Conservation (phyloP, 2,329 filamentous ascomycete species). For the Beauveria sp. region DNA sequence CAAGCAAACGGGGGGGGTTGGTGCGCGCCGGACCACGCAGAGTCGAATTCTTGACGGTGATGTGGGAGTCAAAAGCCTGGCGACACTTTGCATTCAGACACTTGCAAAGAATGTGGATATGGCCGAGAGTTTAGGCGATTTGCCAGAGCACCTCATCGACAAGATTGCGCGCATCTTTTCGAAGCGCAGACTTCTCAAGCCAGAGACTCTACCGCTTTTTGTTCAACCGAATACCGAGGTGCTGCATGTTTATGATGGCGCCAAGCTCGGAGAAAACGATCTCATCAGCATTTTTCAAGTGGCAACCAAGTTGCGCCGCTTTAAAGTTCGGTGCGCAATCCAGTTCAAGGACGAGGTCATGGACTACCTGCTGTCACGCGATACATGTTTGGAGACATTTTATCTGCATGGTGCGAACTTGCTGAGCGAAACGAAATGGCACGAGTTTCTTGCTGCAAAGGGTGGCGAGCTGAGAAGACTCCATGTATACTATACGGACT, state of each 20-base stretch:
- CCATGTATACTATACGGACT: slow-evolving; percentile 78
- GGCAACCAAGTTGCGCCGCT: slow-evolving; percentile 57
- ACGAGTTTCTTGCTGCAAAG: slow-evolving; percentile 56
- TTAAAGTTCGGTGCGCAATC: slow-evolving; percentile 78
- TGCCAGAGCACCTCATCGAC: slow-evolving; percentile 49
- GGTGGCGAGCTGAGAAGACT: slow-evolving; percentile 59
- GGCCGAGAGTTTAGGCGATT: slow-evolving; percentile 54
- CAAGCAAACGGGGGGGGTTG: slow-evolving; percentile 45
- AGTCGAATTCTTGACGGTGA: slow-evolving; percentile 78
- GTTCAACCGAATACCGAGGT: slow-evolving; percentile 42
- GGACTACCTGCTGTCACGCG: slow-evolving; percentile 69
- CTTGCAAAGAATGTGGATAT: slow-evolving; percentile 55
- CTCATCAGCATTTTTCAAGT: slow-evolving; percentile 74
- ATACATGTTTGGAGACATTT: slow-evolving; percentile 61
- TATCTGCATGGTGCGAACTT: slow-evolving; percentile 82
- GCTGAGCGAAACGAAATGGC: slow-evolving; percentile 69
- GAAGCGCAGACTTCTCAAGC: slow-evolving; percentile 49
- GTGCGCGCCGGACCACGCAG: slow-evolving; percentile 66
- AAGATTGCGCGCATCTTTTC: slow-evolving; percentile 53
- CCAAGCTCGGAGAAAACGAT: slow-evolving; percentile 65
- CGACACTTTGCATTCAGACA: slow-evolving; percentile 56
- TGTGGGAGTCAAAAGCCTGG: slow-evolving; percentile 60
- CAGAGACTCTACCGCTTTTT: slow-evolving; percentile 50
- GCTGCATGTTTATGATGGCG: slow-evolving; percentile 50
- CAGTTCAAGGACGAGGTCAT: slow-evolving; percentile 84